Evolutionary conservation across 2,329 filamentous ascomycete genomes (phyloP).

Genomic region (Xylariaceae sp.): DNA sequence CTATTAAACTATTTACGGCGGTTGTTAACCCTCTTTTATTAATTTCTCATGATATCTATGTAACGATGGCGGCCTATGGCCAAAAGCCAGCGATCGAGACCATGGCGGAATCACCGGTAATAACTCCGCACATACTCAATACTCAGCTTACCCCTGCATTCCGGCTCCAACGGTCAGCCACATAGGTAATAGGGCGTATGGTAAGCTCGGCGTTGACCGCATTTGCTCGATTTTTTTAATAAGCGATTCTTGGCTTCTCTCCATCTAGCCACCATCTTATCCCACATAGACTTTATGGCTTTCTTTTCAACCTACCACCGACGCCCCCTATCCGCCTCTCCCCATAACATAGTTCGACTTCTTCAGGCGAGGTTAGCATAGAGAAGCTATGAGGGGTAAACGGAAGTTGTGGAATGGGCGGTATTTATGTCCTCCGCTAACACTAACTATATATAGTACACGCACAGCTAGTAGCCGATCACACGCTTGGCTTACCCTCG

Average conservation of each 20-base stretch:
- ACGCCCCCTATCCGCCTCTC: background rate
- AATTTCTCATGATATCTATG: too few relatives aligned
- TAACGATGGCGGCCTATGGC: too few relatives aligned
- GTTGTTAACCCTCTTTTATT: too few relatives aligned
- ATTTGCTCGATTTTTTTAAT: slow-evolving; percentile 5
- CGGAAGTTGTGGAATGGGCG: background rate
- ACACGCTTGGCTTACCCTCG: too few relatives aligned
- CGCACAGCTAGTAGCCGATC: too few relatives aligned
- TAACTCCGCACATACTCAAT: background rate
- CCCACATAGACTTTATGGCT: too few relatives aligned
- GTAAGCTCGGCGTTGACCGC: background rate
- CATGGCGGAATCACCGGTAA: background rate
- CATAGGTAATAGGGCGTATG: too few relatives aligned
- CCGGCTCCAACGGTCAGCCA: background rate
- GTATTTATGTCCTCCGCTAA: background rate
- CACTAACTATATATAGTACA: too few relatives aligned
- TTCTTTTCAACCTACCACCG: too few relatives aligned
- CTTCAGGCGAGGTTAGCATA: background rate
- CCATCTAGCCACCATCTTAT: slow-evolving; percentile 1
- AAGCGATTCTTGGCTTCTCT: slow-evolving; percentile 15
- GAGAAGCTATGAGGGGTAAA: slow-evolving; percentile 13
- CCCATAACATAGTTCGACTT: background rate
- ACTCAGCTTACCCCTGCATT: background rate
- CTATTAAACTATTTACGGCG: too few relatives aligned
- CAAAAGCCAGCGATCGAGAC: too few relatives aligned